Evolutionary conservation across 148 eudicot species (phyloP).

Genomic region (Suaeda aralocaspica): DNA sequence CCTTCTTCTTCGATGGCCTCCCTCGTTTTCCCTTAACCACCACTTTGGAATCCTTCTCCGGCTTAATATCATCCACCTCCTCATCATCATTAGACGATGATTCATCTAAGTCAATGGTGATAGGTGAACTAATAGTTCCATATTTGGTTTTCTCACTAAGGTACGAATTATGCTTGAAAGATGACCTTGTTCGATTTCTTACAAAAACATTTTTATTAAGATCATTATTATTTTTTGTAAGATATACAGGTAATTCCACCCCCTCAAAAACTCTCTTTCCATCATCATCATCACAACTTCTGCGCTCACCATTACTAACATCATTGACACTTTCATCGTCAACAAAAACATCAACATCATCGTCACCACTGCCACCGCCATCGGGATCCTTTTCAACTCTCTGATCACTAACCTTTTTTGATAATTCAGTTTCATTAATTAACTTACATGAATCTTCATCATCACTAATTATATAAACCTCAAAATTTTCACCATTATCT

Average conservation of each 20-base stretch:
- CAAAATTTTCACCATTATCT: neutral
- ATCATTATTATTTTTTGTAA: neutral
- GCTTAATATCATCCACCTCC: neutral
- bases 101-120: neutral
- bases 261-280: neutral
- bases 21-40: neutral
- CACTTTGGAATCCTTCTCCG: neutral
- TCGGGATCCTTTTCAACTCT: neutral
- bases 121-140: neutral
- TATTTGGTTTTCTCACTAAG: neutral
- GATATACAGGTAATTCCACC: neutral
- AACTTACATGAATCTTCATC: neutral
- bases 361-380: slow-evolving; percentile 4
- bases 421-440: neutral
- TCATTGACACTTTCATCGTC: neutral
- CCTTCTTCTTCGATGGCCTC: neutral
- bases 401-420: neutral
- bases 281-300: too few species aligned
- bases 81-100: neutral
- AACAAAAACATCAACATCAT: neutral
- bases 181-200: slow-evolving; percentile 1
- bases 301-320: neutral
- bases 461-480: neutral
- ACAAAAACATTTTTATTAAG: neutral
- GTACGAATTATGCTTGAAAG: neutral